A percentile compares a stretch with the other conserved stretches of the same genome.
Evolutionary conservation across 1,284 basidiomycete genomes (phyloP).

Genomic region (Malassezia psittaci): DNA sequence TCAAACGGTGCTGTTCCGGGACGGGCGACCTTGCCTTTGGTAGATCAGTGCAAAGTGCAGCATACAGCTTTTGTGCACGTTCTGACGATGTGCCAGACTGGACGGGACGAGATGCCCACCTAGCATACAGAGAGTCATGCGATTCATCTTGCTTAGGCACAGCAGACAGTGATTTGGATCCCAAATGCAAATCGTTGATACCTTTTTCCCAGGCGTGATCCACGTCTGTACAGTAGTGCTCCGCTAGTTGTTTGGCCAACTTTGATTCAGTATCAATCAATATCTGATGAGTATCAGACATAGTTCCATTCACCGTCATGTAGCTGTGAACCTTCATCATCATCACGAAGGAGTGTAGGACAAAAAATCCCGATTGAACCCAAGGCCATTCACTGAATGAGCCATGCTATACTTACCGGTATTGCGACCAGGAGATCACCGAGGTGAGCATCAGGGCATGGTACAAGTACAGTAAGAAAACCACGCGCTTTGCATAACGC

Average conservation of each 20-base stretch:
- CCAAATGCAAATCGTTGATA: neutral
- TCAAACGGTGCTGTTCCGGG: constrained; percentile 2
- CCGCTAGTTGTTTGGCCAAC: constrained; percentile 31
- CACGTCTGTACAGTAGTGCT: constrained; percentile 14
- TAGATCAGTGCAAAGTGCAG: neutral
- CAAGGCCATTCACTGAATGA: constrained; percentile 74
- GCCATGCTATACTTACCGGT: constrained; percentile 15
- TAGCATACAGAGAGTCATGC: neutral
- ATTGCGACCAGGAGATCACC: constrained; percentile 40
- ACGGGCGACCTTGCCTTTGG: constrained; percentile 7
- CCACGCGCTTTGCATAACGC: constrained; percentile 51
- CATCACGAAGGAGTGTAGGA: constrained; percentile 78
- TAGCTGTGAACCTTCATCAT: constrained; percentile 97
- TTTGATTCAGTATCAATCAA: constrained; percentile 25
- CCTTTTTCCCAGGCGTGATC: constrained; percentile 20
- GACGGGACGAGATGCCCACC: neutral
- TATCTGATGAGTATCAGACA: constrained; percentile 52
- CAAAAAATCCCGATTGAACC: constrained; percentile 93
- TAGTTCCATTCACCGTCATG: constrained; percentile 74
- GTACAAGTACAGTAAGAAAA: constrained; percentile 32
- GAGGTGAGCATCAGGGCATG: constrained; percentile 25
- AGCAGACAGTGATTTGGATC: neutral
- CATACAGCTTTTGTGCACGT: constrained; percentile 3
- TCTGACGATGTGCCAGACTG: constrained; percentile 7
- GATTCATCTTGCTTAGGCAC: neutral